Base-by-base conservation (phyloP, 75 land plant genomes). In the Pinus taeda region DNA sequence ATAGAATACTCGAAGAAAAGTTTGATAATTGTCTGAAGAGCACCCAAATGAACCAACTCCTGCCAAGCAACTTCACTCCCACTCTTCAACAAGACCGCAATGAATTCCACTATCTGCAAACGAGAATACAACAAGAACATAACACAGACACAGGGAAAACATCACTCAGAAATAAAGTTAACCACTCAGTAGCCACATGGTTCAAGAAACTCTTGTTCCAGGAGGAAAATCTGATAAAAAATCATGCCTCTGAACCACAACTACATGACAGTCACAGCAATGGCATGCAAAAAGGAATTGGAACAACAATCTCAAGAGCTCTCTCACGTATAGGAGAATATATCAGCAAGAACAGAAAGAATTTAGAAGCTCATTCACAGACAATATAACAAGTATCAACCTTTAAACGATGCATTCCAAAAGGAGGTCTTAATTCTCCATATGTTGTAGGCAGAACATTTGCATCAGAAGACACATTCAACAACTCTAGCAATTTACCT, bases 401-500 rank as follows among this genome's bases (percentile, higher is more conserved):
- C 98, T 97, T 97, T 58, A 97, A 66, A 37, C 99, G 90, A 81
- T 95, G 96, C 53, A 91, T 97, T 57, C 99, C 99, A 42, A 97
- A 83, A 77, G 99, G 99, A 65, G 99, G 99, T 67, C 89, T 85
- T 65, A 97, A 79, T 74, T 84, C 88, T 5, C 99, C 99, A 79
- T 97, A 97, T 11, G 99, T 95, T 14, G 98, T 97, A 18, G 80
- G 88, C 61, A 97, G 78, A 39, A 85, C 67, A 37, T 24, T 77
- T 57, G 88, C 91, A 36, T 85, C 82, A 70, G 83, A 77, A 9
- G 95, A 90, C 63, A 93, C 84, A 83, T 93, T 85, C 79, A 97
- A 81, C 36, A 97, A 78, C 84, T 87, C 85, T 15, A 95, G 83
- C 76, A 97, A 83, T 63, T 87, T 80, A 79, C 98, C 99, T 87